Evolutionary conservation across 129 eudicot genomes (phyloP).

Genomic region (Escallonia rubra): DNA sequence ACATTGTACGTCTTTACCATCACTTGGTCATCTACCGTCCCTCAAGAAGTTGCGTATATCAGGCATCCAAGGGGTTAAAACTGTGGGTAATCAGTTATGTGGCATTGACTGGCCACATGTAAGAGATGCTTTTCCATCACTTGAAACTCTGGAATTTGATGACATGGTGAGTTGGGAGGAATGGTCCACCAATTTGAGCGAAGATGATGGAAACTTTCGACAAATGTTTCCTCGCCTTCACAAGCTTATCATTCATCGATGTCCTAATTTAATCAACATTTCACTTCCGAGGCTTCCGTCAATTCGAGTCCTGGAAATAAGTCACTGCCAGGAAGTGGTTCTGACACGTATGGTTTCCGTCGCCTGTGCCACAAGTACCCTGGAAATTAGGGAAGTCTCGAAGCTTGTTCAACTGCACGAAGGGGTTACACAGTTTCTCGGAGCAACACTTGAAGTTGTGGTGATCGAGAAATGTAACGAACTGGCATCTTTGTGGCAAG

Average conservation of each 20-base stretch:
- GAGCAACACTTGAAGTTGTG: background rate
- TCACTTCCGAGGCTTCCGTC: background rate
- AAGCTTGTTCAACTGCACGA: background rate
- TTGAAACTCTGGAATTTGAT: slow-evolving; percentile 8
- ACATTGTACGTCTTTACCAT: slow-evolving; percentile 30
- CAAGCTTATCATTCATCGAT: background rate
- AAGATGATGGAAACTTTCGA: background rate
- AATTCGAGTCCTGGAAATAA: background rate
- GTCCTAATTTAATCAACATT: background rate
- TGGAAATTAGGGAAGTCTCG: background rate
- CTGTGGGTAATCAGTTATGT: slow-evolving; percentile 30
- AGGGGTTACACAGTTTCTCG: background rate
- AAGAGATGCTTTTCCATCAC: slow-evolving; percentile 28
- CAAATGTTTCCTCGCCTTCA: background rate
- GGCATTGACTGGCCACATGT: slow-evolving; percentile 5
- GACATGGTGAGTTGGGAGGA: slow-evolving; percentile 18
- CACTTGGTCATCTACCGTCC: slow-evolving; percentile 39
- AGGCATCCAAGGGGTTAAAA: slow-evolving; percentile 25
- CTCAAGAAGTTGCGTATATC: slow-evolving; percentile 25
- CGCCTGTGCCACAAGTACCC: background rate
- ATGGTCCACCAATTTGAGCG: slow-evolving; percentile 14
- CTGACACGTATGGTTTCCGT: background rate
- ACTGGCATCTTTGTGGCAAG: background rate
- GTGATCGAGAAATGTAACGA: background rate
- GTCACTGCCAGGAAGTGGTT: background rate